Evolutionary conservation across 345 rosid species (phyloP), one percentile per base, ranked within the genome.

Genomic region (Cardamine chenopodiifolia): DNA sequence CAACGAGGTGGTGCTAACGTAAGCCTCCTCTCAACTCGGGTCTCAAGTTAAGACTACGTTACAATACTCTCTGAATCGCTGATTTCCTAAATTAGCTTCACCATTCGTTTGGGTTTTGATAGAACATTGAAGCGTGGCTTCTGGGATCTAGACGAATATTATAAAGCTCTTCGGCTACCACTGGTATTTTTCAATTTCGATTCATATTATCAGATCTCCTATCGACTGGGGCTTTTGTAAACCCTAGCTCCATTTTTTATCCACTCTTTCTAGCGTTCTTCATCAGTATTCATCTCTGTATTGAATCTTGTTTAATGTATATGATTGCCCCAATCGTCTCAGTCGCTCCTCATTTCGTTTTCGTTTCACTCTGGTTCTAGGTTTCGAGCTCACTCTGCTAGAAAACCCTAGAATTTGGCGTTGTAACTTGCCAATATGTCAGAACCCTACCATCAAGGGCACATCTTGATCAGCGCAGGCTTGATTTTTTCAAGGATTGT

Each of bases 361-460:
- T 23, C 28, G 19, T 29, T 60, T 61, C 18, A 29, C 63, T 68
- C 55, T 68, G 28, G 29, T 61, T 62, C 19, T 62, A 76, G 75
- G 70, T 62, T 69, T 69, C 65, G 66, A 76, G 79, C 50, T 69
- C 75, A 76, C 79, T 76, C 79, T 62, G 52, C 52, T 76, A 62
- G 70, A 18, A 69, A 76, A 54, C 75, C 79, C 75, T 69, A 76
- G 37, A 25, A 23, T 12, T 44, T 54, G 57, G 17, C 26, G 19
- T 47, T 52, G 35, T 48, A 26, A 48, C 54, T 26, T 35, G 53
- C 58, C 17, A 3, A 26, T 17, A 52, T 61, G 15, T 49, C 19
- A 70, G 12, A 39, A 62, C 3, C 8, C 18, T 19, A 4, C 32
- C 20, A 32, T 3, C 12, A 49, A 49, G 45, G 47, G 49, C 26